Base-by-base conservation (phyloP, 2,329 filamentous ascomycete species). In the Aspergillus vadensis region DNA sequence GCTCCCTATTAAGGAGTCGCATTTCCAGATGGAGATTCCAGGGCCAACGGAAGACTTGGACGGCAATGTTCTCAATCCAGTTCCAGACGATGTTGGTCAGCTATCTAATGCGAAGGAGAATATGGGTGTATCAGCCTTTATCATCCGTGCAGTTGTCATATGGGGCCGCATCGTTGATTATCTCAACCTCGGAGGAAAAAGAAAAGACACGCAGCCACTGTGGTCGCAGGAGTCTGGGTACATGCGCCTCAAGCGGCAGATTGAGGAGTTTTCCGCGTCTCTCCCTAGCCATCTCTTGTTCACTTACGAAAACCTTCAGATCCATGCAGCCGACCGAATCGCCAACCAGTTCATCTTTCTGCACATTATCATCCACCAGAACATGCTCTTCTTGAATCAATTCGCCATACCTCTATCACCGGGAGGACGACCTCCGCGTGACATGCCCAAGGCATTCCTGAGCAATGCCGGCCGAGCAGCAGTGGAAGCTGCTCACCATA, bases 51-150 rank as follows among this genome's bases (percentile, higher is more conserved):
- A 98, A 74, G 88, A 89, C 59, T 81, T 98, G 8, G 85, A 90
- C 65, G 92, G 93, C 2, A 82, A 85, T 21, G 82, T 91, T 1
- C 84, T 85, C 3, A 86, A 88, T 62, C 83, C 86, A 0, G 82
- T 86, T 7, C 80, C 85, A 0, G 81, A 83, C 3, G 85, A 89
- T 48, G 84, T 86, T n/a, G 87, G 85, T 3, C 86, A 89, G 63
- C 74, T 88, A 17, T 83, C 83, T 30, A 85, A 91, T 65, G 83
- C 89, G 1, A 87, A 84, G 68, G 88, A 91, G 7, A 97, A 97
- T 71, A 96, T 98, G 92, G 95, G 94, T 2, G 92, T 96, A 4
- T 90, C 92, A 1, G 92, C 94, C 10, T 97, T 96, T 75, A 90
- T 95, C 70, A 90, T 98, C 63, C 88, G 91, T 19, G 84, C 89